phyloP scores from a whole-genome alignment of 2,329 filamentous ascomycete species.

The Calonectria pteridis region DNA sequence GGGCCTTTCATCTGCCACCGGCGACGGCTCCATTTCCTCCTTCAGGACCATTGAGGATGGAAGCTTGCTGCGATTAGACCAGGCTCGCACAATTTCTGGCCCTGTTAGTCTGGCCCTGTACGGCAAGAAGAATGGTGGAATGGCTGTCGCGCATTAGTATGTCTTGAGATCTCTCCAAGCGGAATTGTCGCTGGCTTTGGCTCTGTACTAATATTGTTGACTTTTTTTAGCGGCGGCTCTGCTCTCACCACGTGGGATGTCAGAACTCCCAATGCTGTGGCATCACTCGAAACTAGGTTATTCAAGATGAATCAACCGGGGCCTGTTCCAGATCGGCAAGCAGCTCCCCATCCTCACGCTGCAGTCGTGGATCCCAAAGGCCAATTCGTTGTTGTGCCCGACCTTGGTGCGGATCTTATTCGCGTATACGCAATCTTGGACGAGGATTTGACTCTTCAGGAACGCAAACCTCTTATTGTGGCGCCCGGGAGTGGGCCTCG shows the following conservation, averaged over 20 bases:
- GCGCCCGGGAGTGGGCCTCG: constrained; percentile 72
- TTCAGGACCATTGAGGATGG: constrained; percentile 55
- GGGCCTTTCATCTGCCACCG: constrained; percentile 55
- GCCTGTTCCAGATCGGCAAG: constrained; percentile 61
- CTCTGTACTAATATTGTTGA: constrained; percentile 16
- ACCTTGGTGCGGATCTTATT: constrained; percentile 74
- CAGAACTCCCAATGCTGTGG: constrained; percentile 52
- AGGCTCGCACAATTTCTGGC: constrained; percentile 51
- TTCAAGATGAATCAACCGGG: constrained; percentile 56
- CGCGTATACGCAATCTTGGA: constrained; percentile 64
- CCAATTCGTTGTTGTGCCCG: constrained; percentile 72
- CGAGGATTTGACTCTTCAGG: constrained; percentile 58
- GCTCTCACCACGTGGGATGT: constrained; percentile 61
- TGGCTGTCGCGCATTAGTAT: constrained; percentile 62
- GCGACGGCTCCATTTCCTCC: constrained; percentile 60
- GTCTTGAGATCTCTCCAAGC: constrained; percentile 36
- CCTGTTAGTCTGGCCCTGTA: constrained; percentile 60
- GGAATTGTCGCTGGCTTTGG: background rate
- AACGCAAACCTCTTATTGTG: constrained; percentile 55
- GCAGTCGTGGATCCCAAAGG: constrained; percentile 75
- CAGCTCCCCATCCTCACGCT: constrained; percentile 73
- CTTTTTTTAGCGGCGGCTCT: constrained; percentile 50
- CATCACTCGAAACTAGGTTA: constrained; percentile 52
- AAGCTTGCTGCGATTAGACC: constrained; percentile 53
- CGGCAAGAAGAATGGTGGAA: constrained; percentile 54